Conservation (phyloP, 2,329 filamentous ascomycete species). For the Arthrobotrys sinensis region DNA sequence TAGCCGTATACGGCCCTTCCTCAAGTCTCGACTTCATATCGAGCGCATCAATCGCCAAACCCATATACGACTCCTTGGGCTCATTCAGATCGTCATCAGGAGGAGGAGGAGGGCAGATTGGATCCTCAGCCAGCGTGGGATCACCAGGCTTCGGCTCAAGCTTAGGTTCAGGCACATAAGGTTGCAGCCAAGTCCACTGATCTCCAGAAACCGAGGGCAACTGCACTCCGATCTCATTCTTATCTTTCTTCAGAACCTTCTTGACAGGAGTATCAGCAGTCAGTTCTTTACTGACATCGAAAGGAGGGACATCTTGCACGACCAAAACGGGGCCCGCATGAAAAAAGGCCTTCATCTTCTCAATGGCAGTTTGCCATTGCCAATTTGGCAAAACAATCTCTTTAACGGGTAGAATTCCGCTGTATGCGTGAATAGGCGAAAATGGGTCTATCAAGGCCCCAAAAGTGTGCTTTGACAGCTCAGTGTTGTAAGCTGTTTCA, state of each 20-base stretch:
- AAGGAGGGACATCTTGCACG: constrained; percentile 61
- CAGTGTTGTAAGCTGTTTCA: constrained; percentile 25
- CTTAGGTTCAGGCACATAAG: constrained; percentile 61
- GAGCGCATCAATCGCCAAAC: constrained; percentile 61
- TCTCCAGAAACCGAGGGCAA: constrained; percentile 42
- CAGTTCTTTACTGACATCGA: constrained; percentile 15
- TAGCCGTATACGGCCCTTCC: constrained; percentile 65
- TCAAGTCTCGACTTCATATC: constrained; percentile 64
- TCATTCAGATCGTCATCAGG: constrained; percentile 3
- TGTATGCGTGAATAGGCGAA: constrained; percentile 66
- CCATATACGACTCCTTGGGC: constrained; percentile 45
- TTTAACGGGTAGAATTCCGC: constrained; percentile 65
- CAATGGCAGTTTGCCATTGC: constrained; percentile 67
- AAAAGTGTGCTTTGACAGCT: constrained; percentile 50
- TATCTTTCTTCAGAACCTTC: constrained; percentile 3
- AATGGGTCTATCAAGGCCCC: constrained; percentile 68
- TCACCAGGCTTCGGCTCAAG: neutral
- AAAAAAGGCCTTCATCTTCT: constrained; percentile 69
- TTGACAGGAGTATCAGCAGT: constrained; percentile 4
- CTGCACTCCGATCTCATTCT: constrained; percentile 3
- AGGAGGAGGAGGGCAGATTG: neutral
- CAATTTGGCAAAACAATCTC: constrained; percentile 66
- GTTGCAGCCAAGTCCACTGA: constrained; percentile 67
- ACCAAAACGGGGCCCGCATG: constrained; percentile 67
- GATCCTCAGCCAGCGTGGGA: neutral